These are phyloP conservation scores for Helichrysum umbraculigerum DNA, from an alignment of 129 eudicot species.

Conservation along the genomic window DNA sequence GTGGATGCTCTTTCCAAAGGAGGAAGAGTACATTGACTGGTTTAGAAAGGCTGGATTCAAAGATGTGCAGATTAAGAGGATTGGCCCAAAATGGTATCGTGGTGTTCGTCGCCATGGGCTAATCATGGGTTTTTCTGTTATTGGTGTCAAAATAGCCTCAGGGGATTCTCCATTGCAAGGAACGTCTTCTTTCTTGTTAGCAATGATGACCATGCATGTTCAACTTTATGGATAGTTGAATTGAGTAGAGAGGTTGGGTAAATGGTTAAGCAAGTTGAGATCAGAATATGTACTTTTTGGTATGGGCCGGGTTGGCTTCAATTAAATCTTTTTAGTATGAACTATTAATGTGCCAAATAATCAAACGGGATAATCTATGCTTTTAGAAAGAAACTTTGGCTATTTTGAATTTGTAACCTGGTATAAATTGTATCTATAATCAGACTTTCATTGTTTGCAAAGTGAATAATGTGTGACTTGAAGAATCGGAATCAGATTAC, in stretches of 20 bases:
- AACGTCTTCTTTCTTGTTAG: constrained; percentile 16
- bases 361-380: not conserved
- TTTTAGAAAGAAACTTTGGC: not conserved
- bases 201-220: not conserved
- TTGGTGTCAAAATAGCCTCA: constrained; percentile 76
- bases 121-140: constrained; percentile 95
- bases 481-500: not conserved
- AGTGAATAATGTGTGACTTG: not conserved
- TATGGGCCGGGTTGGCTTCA: not conserved
- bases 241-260: not conserved
- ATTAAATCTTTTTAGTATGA: not conserved
- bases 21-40: constrained; percentile 97
- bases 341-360: not conserved
- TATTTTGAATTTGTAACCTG: not conserved
- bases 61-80: constrained; percentile 81
- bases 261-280: not conserved
- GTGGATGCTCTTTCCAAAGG: constrained; percentile 99
- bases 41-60: constrained; percentile 86
- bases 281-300: not conserved
- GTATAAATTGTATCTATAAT: too few species aligned
- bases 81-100: constrained; percentile 98
- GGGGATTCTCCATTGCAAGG: constrained; percentile 98
- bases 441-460: not conserved
- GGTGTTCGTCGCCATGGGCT: constrained; percentile 98
- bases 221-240: not conserved